Base-by-base conservation (phyloP, 2,329 filamentous ascomycete species). In the Neobulgaria alba region DNA sequence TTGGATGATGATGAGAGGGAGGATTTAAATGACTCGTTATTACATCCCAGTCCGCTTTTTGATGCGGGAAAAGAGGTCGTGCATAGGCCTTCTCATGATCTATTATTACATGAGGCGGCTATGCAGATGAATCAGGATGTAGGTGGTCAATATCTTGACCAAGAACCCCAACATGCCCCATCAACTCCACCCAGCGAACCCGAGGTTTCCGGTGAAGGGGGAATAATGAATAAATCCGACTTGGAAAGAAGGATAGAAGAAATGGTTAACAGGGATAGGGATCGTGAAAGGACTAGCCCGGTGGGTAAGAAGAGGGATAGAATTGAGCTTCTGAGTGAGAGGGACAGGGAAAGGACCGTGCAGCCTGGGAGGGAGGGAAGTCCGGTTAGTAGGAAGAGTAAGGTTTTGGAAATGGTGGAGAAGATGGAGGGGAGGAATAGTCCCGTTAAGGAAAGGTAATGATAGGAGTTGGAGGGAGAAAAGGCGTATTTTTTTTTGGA, bases 361-460 rank as follows among this genome's bases (percentile, higher is more conserved):
- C 39, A 45, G 42, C 15, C 20, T 7, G n/a, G 18, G n/a, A 10
- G 15, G 12, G 34, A 23, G 9, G 18, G 17, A 14, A 31, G 23
- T 19, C 16, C 26, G 10, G n/a, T 18, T 9, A 29, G n/a, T 17
- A 38, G 39, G 1, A 52, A 52, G 21, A 41, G 50, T 10, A 50
- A 46, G 17, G 54, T 57, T 2, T 36, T 49, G 18, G 52, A 55
- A 30, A 51, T 56, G 40, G 53, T 57, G 5, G 55, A 56, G 37
- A 45, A 45, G 35, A 44, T 56, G 30, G 55, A 57, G 46, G 42
- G 41, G 34, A 51, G 30, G 29, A 41, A 19, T 30, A 47, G 44
- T 42, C 43, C 38, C 23, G 12, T 7, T 26, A 26, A n/a, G n/a
- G n/a, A n/a, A n/a, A n/a, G n/a, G n/a, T n/a, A n/a, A n/a, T n/a